A percentile compares a stretch with the other conserved stretches of the same genome.
phyloP scores from a whole-genome alignment of 2,329 filamentous ascomycete genomes.

The Pyricularia grisea region DNA sequence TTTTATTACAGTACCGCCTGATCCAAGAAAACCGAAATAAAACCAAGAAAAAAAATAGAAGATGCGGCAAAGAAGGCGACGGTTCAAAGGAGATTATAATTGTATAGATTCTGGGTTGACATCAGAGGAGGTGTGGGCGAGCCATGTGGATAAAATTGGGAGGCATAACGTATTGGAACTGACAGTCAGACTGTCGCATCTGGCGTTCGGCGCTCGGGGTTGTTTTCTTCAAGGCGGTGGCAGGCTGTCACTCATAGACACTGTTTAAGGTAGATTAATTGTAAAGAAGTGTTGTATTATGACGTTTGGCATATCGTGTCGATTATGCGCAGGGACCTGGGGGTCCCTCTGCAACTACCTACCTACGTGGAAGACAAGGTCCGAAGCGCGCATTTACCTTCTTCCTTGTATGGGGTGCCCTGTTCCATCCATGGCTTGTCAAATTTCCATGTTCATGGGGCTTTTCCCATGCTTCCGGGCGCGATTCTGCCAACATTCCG shows the following conservation, averaged over 20 bases:
- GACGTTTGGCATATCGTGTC: background rate
- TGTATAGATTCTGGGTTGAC: background rate
- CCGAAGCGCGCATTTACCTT: too few species aligned
- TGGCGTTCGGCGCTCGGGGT: background rate
- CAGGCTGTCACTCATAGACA: background rate
- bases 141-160: background rate
- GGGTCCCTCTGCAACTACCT: too few species aligned
- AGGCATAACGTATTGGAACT: background rate
- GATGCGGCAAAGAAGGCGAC: background rate
- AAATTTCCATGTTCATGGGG: too few species aligned
- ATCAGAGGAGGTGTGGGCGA: background rate
- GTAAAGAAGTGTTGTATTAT: background rate
- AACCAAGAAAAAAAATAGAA: background rate
- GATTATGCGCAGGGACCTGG: too few species aligned
- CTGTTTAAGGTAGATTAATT: background rate
- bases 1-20: background rate
- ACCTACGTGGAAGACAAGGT: too few species aligned
- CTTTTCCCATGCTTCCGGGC: too few species aligned
- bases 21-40: background rate
- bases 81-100: background rate
- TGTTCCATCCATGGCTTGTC: too few species aligned
- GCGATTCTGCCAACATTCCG: too few species aligned
- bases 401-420: too few species aligned
- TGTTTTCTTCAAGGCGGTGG: background rate
- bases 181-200: background rate